Percentiles rank a stretch among this genome's conserved stretches.
Conservation (phyloP, 371 early-diverging fungal species). For the Edhazardia aedis region DNA sequence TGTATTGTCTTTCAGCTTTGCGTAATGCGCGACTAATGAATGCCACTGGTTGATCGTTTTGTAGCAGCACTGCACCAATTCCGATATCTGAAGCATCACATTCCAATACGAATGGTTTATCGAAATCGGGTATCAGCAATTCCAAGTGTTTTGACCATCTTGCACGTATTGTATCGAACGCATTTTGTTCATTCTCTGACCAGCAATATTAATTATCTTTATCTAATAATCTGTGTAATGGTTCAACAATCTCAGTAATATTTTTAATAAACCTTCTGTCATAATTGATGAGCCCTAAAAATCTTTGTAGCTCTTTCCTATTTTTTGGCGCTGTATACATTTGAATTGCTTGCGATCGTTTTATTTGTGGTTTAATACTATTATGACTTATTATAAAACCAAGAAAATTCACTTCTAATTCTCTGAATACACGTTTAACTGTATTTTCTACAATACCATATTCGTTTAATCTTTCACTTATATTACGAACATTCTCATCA, state of each 20-base stretch:
- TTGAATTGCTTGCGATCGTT: neutral
- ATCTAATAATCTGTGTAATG: neutral
- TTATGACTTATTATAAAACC: neutral
- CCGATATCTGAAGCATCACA: constrained; percentile 14
- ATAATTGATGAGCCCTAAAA: constrained; percentile 11
- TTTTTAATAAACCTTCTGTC: constrained; percentile 12
- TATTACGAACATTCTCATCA: constrained; percentile 6
- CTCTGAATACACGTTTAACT: constrained; percentile 1
- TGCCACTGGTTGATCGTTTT: neutral
- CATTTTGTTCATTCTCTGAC: neutral
- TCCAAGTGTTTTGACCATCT: neutral
- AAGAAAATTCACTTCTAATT: neutral
- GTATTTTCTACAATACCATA: constrained; percentile 6
- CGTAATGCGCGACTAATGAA: constrained; percentile 4
- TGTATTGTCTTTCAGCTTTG: constrained; percentile 9
- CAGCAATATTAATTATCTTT: neutral
- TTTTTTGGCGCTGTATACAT: constrained; percentile 1
- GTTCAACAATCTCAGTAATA: neutral
- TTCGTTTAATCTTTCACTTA: constrained; percentile 5
- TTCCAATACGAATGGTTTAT: constrained; percentile 9
- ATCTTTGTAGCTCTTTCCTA: constrained; percentile 4
- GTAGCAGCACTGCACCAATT: constrained; percentile 5
- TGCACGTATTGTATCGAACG: neutral
- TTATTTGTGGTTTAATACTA: neutral
- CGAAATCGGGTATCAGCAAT: constrained; percentile 1